phyloP scores from a whole-genome alignment of 2,329 filamentous ascomycete genomes.

The Cercospora sojina region DNA sequence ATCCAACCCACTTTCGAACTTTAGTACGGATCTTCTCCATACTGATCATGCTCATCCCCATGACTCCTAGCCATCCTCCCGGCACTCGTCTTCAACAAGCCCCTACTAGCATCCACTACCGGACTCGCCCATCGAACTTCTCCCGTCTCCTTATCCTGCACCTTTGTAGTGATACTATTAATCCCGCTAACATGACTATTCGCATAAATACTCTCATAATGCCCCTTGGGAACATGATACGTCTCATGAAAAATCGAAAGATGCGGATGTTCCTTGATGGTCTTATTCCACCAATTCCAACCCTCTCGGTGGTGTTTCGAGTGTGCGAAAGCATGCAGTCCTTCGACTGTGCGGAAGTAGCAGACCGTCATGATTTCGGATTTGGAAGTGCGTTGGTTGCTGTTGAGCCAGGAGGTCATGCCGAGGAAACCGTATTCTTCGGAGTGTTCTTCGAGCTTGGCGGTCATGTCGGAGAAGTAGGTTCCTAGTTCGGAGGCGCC shows the following conservation, averaged over 20 bases:
- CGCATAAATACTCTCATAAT: constrained; percentile 55
- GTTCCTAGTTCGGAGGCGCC: constrained; percentile 40
- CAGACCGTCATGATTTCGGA: constrained; percentile 46
- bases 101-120: constrained; percentile 39
- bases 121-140: constrained; percentile 34
- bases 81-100: constrained; percentile 37
- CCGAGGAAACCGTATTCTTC: constrained; percentile 52
- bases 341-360: constrained; percentile 54
- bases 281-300: constrained; percentile 53
- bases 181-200: constrained; percentile 42
- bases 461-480: constrained; percentile 44
- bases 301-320: constrained; percentile 48
- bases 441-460: constrained; percentile 37
- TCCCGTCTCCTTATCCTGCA: constrained; percentile 26
- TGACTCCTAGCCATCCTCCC: constrained; percentile 37
- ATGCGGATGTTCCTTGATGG: constrained; percentile 39
- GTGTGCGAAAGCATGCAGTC: constrained; percentile 55
- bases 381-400: constrained; percentile 41
- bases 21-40: constrained; percentile 22
- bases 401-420: constrained; percentile 43
- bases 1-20: no score
- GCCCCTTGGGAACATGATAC: constrained; percentile 46
- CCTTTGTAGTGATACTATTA: constrained; percentile 29
- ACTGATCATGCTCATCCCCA: constrained; percentile 33
- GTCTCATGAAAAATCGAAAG: constrained; percentile 58